Base-by-base conservation (phyloP, 345 rosid species). In the Euphorbia lathyris region DNA sequence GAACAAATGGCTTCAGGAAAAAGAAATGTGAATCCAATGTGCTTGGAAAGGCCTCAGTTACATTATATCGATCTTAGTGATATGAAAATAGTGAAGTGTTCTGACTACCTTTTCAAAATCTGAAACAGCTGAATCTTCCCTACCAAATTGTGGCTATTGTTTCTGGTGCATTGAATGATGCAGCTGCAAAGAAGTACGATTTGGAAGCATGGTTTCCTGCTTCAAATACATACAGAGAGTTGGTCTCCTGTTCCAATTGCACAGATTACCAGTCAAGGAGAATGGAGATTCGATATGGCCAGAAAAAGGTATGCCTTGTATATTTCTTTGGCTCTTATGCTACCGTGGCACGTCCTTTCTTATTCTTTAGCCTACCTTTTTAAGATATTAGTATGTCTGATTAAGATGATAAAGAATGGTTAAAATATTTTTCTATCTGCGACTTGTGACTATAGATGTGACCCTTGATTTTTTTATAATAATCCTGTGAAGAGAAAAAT, bases 131-230 rank as follows among this genome's bases (percentile, higher is more conserved):
- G 16, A 80, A 82, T 25, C 66, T 95, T 40, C 97, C 99, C 19
- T 92, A 95, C 72, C 97, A 73, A 77, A 52, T 90, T 1, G 97
- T 95, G 66, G 69, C 95, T 9, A 95, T 95, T 2, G 99, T 95
- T 38, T 92, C 99, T 51, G 98, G 98, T 64, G 97, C 96, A 30
- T 63, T 93, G 76, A 93, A 93, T 73, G 96, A 88, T 68, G 93
- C 97, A 23, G 99, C 99, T 48, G 99, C 99, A 7, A 92, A 95
- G 78, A 95, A 95, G 82, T 92, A 87, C 51, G 99, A 95, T 72
- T 77, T 95, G 76, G 99, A 94, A 81, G 98, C 82, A 25, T 91
- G 98, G 98, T 94, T 90, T 78, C 98, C 98, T 11, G 86, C 96
- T 67, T 95, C 99, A 0, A 84, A 80, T 74, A 82, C 97, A n/a